phyloP scores from a whole-genome alignment of 2,329 filamentous ascomycete genomes.

The Blastomyces percursus region DNA sequence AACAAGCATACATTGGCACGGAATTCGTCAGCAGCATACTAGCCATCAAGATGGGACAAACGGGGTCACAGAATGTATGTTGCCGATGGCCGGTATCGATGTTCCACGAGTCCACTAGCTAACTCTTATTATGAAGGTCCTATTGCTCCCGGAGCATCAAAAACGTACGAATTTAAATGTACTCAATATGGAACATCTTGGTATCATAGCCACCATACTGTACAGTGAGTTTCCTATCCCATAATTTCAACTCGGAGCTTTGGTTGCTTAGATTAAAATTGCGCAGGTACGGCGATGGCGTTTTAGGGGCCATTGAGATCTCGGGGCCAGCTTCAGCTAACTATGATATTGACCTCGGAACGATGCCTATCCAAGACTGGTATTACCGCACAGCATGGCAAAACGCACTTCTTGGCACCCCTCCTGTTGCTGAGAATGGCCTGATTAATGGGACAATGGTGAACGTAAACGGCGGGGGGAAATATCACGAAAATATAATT shows the following conservation, averaged over 20 bases:
- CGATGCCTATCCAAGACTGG: conserved; percentile 53
- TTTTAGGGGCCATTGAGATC: conserved; percentile 49
- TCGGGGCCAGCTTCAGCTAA: conserved; percentile 48
- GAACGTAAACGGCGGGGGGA: conserved; percentile 3
- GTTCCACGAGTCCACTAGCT: not conserved
- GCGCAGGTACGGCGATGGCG: conserved; percentile 32
- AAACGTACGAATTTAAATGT: conserved; percentile 49
- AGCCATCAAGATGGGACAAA: conserved; percentile 49
- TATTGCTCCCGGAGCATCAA: conserved; percentile 40
- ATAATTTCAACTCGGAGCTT: not conserved
- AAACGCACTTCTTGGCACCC: conserved; percentile 2
- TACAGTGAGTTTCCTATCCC: conserved; percentile 3
- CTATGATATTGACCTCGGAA: conserved; percentile 54
- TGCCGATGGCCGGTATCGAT: conserved; percentile 15
- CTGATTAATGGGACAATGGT: conserved; percentile 9
- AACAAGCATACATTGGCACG: conserved; percentile 54
- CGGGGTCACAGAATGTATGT: conserved; percentile 35
- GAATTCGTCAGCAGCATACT: conserved; percentile 46
- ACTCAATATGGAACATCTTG: conserved; percentile 46
- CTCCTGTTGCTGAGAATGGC: conserved; percentile 5
- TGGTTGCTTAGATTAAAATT: not conserved
- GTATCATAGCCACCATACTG: conserved; percentile 51
- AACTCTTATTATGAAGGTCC: conserved; percentile 39
- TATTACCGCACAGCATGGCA: conserved; percentile 40
- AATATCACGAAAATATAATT: conserved; percentile 1